Percentiles rank a stretch among this genome's conserved stretches.
These are phyloP conservation scores for Aspergillus indologenus DNA, from an alignment of 495 filamentous ascomycete genomes.

Conservation along the genomic window DNA sequence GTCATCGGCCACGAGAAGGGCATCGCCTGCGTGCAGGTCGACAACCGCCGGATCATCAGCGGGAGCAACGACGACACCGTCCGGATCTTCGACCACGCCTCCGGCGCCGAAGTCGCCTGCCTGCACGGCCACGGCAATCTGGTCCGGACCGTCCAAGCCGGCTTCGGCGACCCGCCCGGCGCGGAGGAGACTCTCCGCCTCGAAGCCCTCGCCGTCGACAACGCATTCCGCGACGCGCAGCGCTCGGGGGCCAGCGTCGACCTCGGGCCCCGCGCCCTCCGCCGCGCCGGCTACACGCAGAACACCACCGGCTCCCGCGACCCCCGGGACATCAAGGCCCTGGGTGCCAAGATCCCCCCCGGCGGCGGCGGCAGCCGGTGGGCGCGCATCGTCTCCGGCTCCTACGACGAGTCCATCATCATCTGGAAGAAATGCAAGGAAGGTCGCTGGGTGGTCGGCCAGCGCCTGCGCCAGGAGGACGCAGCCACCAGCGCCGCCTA, in stretches of 20 bases:
- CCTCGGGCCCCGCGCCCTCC: conserved; percentile 36
- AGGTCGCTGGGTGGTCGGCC: conserved; percentile 73
- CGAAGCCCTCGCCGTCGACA: conserved; percentile 70
- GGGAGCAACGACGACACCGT: conserved; percentile 95
- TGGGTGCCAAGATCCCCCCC: conserved; percentile 80
- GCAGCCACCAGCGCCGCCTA: conserved; percentile 46
- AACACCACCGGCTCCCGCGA: conserved; percentile 70
- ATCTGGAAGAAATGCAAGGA: conserved; percentile 86
- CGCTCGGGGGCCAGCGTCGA: conserved; percentile 53
- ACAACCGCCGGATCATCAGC: conserved; percentile 93
- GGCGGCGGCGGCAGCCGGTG: conserved; percentile 84
- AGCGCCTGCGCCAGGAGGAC: conserved; percentile 66
- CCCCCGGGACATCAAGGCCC: conserved; percentile 71
- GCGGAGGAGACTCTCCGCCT: conserved; percentile 66
- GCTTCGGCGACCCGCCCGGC: conserved; percentile 84
- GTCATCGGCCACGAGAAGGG: conserved; percentile 88
- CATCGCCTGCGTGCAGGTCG: conserved; percentile 96
- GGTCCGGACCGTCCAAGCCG: conserved; percentile 91
- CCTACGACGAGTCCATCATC: conserved; percentile 91
- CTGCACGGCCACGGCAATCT: conserved; percentile 76
- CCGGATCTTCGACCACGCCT: conserved; percentile 83
- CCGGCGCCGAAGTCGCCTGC: conserved; percentile 83
- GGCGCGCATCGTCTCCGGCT: conserved; percentile 88
- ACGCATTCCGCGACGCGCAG: conserved; percentile 66
- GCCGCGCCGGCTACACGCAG: conserved; percentile 49